Conservation (phyloP, 2,329 filamentous ascomycete species). For the Didymellaceae sp. region DNA sequence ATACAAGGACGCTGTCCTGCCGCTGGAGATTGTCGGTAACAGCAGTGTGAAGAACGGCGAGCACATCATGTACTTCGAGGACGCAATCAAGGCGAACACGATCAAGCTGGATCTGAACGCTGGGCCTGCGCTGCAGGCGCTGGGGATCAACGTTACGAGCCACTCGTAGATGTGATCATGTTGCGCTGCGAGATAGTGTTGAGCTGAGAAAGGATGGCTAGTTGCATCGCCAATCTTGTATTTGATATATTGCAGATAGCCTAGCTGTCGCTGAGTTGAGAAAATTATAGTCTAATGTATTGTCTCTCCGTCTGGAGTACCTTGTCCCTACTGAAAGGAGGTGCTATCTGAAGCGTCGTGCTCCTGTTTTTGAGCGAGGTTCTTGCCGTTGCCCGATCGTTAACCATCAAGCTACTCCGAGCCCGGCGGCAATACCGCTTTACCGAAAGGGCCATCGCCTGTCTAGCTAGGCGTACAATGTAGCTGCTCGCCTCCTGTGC, state of each 20-base stretch:
- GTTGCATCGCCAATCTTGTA: not conserved
- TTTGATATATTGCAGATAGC: not conserved
- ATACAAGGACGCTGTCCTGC: slow-evolving; percentile 63
- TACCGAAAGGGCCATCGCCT: too few relatives aligned
- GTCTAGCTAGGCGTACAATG: too few relatives aligned
- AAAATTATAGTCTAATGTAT: not conserved
- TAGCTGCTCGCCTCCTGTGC: too few relatives aligned
- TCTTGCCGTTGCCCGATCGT: too few relatives aligned
- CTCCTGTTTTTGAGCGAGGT: too few relatives aligned
- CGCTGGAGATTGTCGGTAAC: slow-evolving; percentile 62
- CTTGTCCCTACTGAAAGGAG: not conserved
- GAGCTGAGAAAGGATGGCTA: not conserved
- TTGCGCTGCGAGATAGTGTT: not conserved
- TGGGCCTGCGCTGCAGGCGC: slow-evolving; percentile 33
- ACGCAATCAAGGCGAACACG: slow-evolving; percentile 60
- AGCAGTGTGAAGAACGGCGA: slow-evolving; percentile 60
- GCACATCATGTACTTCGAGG: slow-evolving; percentile 62
- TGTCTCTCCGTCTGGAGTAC: not conserved
- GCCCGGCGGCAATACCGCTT: too few relatives aligned
- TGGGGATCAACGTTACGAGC: slow-evolving; percentile 37
- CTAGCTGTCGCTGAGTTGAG: not conserved
- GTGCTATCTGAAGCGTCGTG: too few relatives aligned
- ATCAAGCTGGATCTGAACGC: slow-evolving; percentile 60
- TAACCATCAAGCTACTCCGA: too few relatives aligned
- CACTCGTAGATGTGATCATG: not conserved